Evolutionary conservation across 2,329 filamentous ascomycete species (phyloP), one percentile per base, ranked within the genome.

Genomic region (Stromatinia cepivora): DNA sequence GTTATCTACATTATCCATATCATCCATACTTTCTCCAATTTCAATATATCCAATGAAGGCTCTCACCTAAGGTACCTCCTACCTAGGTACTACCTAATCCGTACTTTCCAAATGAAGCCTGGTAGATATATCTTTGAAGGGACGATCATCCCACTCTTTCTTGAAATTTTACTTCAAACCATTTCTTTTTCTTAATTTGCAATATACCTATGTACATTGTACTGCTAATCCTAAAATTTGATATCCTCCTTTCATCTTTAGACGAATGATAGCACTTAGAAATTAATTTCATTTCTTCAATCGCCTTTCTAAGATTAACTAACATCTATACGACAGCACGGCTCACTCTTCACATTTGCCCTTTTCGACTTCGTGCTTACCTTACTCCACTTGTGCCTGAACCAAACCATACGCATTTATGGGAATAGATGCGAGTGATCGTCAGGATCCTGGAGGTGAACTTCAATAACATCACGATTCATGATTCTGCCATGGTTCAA

Each of bases 351-450:
- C 22, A 50, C 28, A 62, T 36, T 36, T 34, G 15, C 22, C 13
- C 13, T 36, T 50, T 62, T 36, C 11, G 31, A 31, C 28, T 48
- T 36, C 28, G 45, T 62, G 45, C 59, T 50, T 48, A 62, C 8
- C 22, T 8, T 31, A 34, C 45, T 36, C 59, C 28, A 34, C 45
- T 25, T 25, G 59, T 62, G n/a, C 59, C 45, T 62, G 45, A 36
- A 25, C 22, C 59, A 31, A 50, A 50, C 22, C 25, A 11, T 17
- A 25, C 3, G 56, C 56, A 28, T 42, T 58, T 42, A 25, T 42
- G 56, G 34, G 42, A 42, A 42, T 42, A 58, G 36, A 58, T 58
- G 56, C 36, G 36, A 58, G 36, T 58, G 36, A 42, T 39, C 36
- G 22, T 48, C 7, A 25, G 28, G 8, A 48, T 48, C 59, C 45